These are phyloP conservation scores for Tolypocladium cylindrosporum DNA, from an alignment of 2,329 filamentous ascomycete genomes.

Conservation along the genomic window DNA sequence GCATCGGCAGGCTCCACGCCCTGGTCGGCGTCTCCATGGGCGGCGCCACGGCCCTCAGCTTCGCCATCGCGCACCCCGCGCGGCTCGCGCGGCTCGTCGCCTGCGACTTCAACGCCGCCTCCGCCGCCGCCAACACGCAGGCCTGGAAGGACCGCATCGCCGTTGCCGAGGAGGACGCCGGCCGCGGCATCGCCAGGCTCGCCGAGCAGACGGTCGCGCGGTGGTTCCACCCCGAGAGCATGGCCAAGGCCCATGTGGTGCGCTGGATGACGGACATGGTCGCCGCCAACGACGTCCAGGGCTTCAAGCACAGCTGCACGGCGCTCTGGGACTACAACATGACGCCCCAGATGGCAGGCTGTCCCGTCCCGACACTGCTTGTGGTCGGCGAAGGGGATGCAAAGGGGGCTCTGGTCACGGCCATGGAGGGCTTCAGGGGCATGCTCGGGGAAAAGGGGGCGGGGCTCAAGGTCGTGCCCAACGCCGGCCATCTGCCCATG, in stretches of 20 bases:
- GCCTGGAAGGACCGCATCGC: conserved; percentile 72
- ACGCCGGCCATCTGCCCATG: conserved; percentile 77
- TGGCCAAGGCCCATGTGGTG: conserved; percentile 34
- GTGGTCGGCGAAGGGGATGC: conserved; percentile 67
- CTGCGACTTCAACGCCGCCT: conserved; percentile 69
- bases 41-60: conserved; percentile 66
- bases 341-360: conserved; percentile 40
- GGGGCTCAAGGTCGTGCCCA: conserved; percentile 54
- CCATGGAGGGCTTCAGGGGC: conserved; percentile 65
- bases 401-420: conserved; percentile 59
- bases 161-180: conserved; percentile 48
- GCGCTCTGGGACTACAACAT: conserved; percentile 66
- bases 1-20: conserved; percentile 54
- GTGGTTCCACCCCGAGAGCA: conserved; percentile 61
- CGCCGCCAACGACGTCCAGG: conserved; percentile 55
- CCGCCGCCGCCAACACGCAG: conserved; percentile 62
- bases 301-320: conserved; percentile 57
- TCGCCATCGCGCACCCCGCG: conserved; percentile 55
- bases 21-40: conserved; percentile 74
- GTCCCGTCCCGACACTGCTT: conserved; percentile 52
- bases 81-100: conserved; percentile 54
- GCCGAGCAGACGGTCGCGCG: conserved; percentile 62
- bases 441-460: conserved; percentile 44
- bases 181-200: conserved; percentile 52
- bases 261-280: conserved; percentile 60